Percentiles rank a stretch among this genome's conserved stretches.
phyloP scores from a whole-genome alignment of 257 asterid genomes.

The Verbena officinalis region DNA sequence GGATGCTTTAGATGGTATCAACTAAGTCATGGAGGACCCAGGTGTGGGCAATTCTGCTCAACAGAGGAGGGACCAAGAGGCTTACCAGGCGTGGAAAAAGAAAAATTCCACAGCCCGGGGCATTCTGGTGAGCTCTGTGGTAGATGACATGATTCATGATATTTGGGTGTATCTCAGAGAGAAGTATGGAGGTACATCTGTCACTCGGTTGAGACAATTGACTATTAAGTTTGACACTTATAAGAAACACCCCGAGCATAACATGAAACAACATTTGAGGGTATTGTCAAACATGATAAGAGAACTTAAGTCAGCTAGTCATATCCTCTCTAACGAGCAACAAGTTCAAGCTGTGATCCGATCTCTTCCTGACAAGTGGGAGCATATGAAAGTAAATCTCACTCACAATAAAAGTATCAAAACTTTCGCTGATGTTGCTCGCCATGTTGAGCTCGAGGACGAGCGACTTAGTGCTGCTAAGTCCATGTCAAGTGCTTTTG shows the following conservation, averaged over 20 bases:
- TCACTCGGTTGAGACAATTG: neutral
- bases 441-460: neutral
- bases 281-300: too few species aligned
- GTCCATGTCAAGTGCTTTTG: too few species aligned
- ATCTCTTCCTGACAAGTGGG: too few species aligned
- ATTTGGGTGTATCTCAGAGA: too few species aligned
- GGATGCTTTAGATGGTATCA: neutral
- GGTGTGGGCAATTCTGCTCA: neutral
- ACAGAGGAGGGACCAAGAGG: neutral
- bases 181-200: too few species aligned
- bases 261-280: too few species aligned
- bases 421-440: neutral
- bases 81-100: neutral
- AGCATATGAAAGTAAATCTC: neutral
- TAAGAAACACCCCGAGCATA: too few species aligned
- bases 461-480: too few species aligned
- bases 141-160: neutral
- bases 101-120: neutral
- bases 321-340: neutral
- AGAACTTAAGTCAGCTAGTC: too few species aligned
- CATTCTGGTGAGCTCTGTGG: neutral
- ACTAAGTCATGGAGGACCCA: neutral
- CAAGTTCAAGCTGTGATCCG: neutral
- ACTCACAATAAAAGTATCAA: constrained; percentile 1
- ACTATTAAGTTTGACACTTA: too few species aligned